Evolutionary conservation across 768 basidiomycete species (phyloP), one percentile per base, ranked within the genome.

Genomic region (Trametes sanguinea): DNA sequence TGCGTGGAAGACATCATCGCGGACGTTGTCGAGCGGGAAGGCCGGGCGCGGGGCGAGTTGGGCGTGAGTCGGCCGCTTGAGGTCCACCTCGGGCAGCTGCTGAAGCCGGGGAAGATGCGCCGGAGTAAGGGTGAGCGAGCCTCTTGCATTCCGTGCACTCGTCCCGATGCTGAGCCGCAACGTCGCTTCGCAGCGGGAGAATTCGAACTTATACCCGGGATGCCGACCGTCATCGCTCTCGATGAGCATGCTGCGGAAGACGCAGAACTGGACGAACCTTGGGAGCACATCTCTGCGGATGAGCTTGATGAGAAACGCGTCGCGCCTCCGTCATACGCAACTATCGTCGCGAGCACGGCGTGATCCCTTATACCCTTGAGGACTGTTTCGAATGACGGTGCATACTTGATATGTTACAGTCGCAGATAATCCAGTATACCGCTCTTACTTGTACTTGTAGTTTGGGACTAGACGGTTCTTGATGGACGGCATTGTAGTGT

Each of bases 181-280:
- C 46, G 32, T 22, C 42, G 48, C 30, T 11, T 46, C 17, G 27
- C 64, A 80, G 84, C 78, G 30, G 77, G 77, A 40, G 85, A 85
- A 57, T 87, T 85, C 64, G 85, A 86, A 73, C 68, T 86, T 29
- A 73, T 87, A 10, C 84, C 84, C 4, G 76, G 75, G 37, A 69
- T 83, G 45, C 82, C 78, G 33, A 77, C 81, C 37, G 85, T 87
- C 48, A 84, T 87, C 61, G 83, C 77, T 32, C 74, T 87, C 43
- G 85, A 86, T 65, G 86, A 87, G 63, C 46, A 46, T 9, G 62
- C 70, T 16, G 62, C 67, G 30, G 65, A 60, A 48, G 67, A 71
- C 6, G 74, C 72, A 33, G 81, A 83, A 60, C 70, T 79, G 17
- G 83, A 85, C 60, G 85, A 87, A 65, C 79, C 83, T 39, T 87